Evolutionary conservation across 768 basidiomycete genomes (phyloP), one percentile per base, ranked within the genome.

Genomic region (Pilatotrama ljubarskyi): DNA sequence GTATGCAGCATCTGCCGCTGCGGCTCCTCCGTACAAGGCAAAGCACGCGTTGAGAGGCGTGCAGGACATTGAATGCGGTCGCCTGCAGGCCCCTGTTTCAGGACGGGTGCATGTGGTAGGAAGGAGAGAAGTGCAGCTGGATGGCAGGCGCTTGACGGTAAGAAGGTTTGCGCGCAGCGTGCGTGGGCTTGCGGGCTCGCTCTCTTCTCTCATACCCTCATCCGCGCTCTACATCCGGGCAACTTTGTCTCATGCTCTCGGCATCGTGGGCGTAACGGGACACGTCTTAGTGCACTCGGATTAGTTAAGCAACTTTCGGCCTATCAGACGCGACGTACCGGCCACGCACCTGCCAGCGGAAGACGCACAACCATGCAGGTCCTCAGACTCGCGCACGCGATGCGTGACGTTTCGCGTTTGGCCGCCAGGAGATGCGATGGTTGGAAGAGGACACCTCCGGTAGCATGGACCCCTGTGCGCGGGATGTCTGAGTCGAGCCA

Each of bases 261-360:
- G 14, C 25, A 41, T 35, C 52, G 52, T 32, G 42, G 10, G 42
- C 41, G 20, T 32, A 35, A 43, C 20, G 10, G 25, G 11, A 5
- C 2, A 13, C 50, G 38, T 51, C 26, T 3, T 18, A 32, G 41
- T 29, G 20, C 41, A 6, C 26, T 22, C 14, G 26, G 52, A 44
- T 54, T n/a, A n/a, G n/a, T n/a, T 54, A 54, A 43, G 42, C 52
- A 22, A 43, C 36, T 54, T 54, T 54, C 13, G 52, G 32, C 52
- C 52, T 54, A 54, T 54, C 52, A 36, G 52, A 44, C 36, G 36
- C 32, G n/a, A n/a, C n/a, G 29, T 25, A 18, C 1, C 20, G 9
- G 29, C 20, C 14, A 18, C 36, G 36, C 50, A 38, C 36, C 35
- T 46, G 44, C 44, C n/a, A 42, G 41, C 41, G n/a, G 41, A n/a